phyloP scores from a whole-genome alignment of 768 basidiomycete species.

The Cystobasidium tubakii region DNA sequence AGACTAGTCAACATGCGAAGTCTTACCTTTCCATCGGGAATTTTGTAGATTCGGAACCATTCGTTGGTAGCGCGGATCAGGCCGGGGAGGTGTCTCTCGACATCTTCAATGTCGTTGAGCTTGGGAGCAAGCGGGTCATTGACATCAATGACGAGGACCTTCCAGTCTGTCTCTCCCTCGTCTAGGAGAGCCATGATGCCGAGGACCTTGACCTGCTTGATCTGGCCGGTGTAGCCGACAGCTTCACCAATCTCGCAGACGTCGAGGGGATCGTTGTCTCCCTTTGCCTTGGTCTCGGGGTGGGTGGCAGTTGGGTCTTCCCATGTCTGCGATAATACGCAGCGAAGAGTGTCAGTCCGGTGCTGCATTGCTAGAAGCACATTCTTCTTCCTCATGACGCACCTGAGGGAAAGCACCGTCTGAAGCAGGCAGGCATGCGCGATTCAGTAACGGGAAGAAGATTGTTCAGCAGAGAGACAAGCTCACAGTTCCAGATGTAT shows the following conservation, averaged over 20 bases:
- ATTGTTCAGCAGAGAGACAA: neutral
- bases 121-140: conserved; percentile 90
- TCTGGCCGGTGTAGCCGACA: conserved; percentile 90
- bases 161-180: conserved; percentile 99
- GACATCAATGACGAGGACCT: conserved; percentile 95
- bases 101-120: conserved; percentile 97
- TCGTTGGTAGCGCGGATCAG: conserved; percentile 95
- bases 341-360: conserved; percentile 12
- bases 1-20: too few relatives aligned
- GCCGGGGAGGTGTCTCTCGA: conserved; percentile 94
- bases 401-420: conserved; percentile 93
- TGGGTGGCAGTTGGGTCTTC: conserved; percentile 82
- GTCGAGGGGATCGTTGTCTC: conserved; percentile 98
- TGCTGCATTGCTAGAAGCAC: too few relatives aligned
- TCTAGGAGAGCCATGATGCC: conserved; percentile 98
- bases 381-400: conserved; percentile 45
- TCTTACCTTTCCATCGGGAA: conserved; percentile 46
- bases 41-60: conserved; percentile 72
- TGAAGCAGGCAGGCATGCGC: neutral
- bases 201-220: conserved; percentile 99
- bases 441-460: neutral
- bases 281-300: conserved; percentile 95
- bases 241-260: conserved; percentile 99
- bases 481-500: conserved; percentile 90
- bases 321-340: conserved; percentile 69